Conservation (phyloP, 176 grass and related monocot species). For the Poa pratensis region DNA sequence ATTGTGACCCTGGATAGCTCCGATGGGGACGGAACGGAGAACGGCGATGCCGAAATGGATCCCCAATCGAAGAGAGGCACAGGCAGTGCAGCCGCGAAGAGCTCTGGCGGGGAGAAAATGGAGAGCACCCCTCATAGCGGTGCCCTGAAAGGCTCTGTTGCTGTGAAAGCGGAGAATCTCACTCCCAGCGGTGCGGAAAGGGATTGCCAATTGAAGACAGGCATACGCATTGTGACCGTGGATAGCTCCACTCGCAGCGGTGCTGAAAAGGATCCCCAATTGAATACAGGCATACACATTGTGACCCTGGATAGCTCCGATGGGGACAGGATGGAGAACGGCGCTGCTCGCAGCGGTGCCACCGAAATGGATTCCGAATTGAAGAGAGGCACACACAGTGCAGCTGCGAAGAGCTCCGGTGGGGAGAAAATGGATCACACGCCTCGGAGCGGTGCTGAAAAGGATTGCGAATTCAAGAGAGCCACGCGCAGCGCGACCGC, state of each 20-base stretch:
- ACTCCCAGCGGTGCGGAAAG: background rate
- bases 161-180: background rate
- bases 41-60: background rate
- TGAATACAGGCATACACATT: background rate
- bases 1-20: background rate
- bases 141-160: conserved; percentile 2
- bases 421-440: background rate
- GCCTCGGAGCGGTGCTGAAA: background rate
- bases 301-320: background rate
- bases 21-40: background rate
- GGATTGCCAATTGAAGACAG: background rate
- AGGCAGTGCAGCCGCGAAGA: background rate
- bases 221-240: background rate
- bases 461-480: background rate
- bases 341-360: no score
- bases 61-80: no score
- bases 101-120: background rate
- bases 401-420: background rate
- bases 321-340: background rate
- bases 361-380: background rate
- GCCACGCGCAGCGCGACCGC: background rate
- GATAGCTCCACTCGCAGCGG: background rate
- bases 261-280: background rate
- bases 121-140: background rate
- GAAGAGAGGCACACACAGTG: background rate